phyloP scores from a whole-genome alignment of 2,329 filamentous ascomycete species.

The Elsinoe necatrix region DNA sequence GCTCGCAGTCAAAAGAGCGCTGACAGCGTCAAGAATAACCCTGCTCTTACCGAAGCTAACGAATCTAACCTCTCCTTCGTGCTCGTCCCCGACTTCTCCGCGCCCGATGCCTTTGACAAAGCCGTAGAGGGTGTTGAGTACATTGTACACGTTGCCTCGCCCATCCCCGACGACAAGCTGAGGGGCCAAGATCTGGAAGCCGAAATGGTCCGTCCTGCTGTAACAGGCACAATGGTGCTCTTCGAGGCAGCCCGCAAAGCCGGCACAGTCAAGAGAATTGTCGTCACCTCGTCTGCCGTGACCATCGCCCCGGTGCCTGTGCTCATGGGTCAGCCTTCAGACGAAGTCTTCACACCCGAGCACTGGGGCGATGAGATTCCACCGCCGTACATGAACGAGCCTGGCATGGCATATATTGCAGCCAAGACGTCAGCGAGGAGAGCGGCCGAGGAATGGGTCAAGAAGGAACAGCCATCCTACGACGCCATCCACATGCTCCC shows the following conservation, averaged over 20 bases:
- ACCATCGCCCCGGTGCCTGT: conserved; percentile 19
- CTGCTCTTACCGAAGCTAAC: conserved; percentile 22
- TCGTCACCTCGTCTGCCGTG: conserved; percentile 33
- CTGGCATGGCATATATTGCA: conserved; percentile 22
- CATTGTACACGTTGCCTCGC: conserved; percentile 26
- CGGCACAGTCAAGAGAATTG: conserved; percentile 32
- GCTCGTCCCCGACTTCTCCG: conserved; percentile 28
- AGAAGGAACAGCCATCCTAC: conserved; percentile 22
- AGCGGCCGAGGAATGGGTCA: conserved; percentile 22
- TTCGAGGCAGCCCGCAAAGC: conserved; percentile 32
- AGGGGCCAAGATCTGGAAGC: neutral
- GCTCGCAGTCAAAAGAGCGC: conserved; percentile 30
- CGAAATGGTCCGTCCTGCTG: conserved; percentile 21
- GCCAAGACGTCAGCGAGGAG: conserved; percentile 24
- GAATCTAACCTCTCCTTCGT: conserved; percentile 26
- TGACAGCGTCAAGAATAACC: conserved; percentile 23
- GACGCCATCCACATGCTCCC: conserved; percentile 27
- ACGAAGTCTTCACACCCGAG: conserved; percentile 17
- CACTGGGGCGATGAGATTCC: conserved; percentile 16
- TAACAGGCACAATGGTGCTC: conserved; percentile 33
- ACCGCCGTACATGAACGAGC: conserved; percentile 21
- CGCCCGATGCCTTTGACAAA: conserved; percentile 28
- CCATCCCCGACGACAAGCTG: conserved; percentile 19
- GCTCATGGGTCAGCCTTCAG: conserved; percentile 5
- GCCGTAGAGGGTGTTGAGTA: conserved; percentile 27